Evolutionary conservation across 1,284 basidiomycete species (phyloP).

Genomic region (Testicularia cyperi): DNA sequence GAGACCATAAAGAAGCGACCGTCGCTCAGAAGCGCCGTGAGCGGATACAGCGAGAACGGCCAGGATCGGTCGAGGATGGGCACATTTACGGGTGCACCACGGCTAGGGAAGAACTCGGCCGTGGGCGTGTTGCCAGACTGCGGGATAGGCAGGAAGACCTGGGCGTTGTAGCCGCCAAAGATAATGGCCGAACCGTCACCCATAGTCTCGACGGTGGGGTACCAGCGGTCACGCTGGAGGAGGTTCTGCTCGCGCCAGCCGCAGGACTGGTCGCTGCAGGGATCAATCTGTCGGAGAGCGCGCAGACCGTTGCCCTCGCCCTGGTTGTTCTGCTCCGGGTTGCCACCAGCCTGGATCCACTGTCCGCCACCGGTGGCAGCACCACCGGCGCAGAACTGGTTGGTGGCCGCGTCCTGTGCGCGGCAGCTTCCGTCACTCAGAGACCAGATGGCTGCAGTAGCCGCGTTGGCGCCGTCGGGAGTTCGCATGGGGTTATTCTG

Average conservation of each 20-base stretch:
- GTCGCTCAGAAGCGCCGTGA: neutral
- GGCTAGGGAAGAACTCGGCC: neutral
- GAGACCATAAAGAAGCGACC: neutral
- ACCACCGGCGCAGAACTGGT: neutral
- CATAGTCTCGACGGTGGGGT: neutral
- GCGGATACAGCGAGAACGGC: neutral
- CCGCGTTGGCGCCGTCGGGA: neutral
- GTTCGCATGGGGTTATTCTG: neutral
- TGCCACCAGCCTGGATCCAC: neutral
- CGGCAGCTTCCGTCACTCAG: neutral
- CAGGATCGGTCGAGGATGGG: neutral
- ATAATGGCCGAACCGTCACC: neutral
- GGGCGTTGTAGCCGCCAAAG: slow-evolving; percentile 1
- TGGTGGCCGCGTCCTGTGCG: neutral
- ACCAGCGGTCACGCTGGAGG: neutral
- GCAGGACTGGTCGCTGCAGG: neutral
- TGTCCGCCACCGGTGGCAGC: neutral
- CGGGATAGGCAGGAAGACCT: neutral
- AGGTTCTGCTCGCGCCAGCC: neutral
- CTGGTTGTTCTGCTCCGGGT: neutral
- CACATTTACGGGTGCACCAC: neutral
- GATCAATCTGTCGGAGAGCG: neutral
- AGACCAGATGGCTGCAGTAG: neutral
- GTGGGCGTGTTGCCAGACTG: slow-evolving; percentile 1
- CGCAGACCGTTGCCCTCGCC: neutral